Evolutionary conservation across 2,329 filamentous ascomycete species (phyloP).

Genomic region (Penicillium corylophilum): DNA sequence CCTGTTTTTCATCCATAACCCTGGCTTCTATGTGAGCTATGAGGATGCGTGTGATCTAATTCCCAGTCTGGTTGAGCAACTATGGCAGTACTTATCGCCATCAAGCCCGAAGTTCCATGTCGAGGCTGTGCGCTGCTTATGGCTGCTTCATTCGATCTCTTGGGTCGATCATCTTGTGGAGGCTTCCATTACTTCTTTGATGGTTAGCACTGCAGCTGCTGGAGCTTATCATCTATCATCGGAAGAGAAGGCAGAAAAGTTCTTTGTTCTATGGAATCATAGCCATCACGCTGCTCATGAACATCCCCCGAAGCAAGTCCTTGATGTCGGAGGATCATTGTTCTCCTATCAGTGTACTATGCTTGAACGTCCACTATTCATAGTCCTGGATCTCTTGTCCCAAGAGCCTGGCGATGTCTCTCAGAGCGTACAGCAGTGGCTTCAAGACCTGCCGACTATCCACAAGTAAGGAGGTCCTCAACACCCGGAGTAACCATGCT

Average conservation of each 20-base stretch:
- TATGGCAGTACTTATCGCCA: constrained; percentile 82
- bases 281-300: constrained; percentile 42
- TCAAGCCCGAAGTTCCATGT: constrained; percentile 89
- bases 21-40: constrained; percentile 39
- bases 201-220: constrained; percentile 52
- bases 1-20: constrained; percentile 37
- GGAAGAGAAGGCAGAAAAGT: constrained; percentile 38
- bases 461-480: constrained; percentile 45
- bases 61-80: constrained; percentile 64
- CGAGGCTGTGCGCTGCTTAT: constrained; percentile 81
- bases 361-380: constrained; percentile 75
- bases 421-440: constrained; percentile 76
- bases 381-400: constrained; percentile 74
- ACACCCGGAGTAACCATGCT: too few relatives aligned
- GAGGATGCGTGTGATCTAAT: constrained; percentile 61
- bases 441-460: constrained; percentile 59
- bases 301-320: constrained; percentile 32
- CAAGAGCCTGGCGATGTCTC: constrained; percentile 72
- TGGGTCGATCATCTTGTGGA: constrained; percentile 72
- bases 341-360: constrained; percentile 54
- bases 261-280: constrained; percentile 45
- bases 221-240: constrained; percentile 31
- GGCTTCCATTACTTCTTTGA: constrained; percentile 69
- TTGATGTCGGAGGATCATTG: constrained; percentile 29
- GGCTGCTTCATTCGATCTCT: constrained; percentile 77